Evolutionary conservation across 1,284 basidiomycete species (phyloP).

Genomic region (Trametes polyzona): DNA sequence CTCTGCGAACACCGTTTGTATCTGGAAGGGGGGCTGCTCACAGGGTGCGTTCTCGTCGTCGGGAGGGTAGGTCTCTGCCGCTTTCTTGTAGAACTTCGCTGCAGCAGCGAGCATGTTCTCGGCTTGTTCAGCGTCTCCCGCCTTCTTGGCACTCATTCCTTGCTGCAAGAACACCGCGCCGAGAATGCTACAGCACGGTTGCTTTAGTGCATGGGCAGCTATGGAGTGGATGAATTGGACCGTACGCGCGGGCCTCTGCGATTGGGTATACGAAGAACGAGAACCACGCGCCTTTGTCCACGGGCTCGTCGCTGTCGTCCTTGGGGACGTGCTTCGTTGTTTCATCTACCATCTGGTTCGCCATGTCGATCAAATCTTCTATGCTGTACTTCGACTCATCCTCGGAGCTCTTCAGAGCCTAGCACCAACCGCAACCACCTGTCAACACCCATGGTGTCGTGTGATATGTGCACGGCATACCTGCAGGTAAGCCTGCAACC

Average conservation of each 20-base stretch:
- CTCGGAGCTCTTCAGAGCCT: conserved; percentile 17
- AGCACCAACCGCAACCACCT: too few relatives aligned
- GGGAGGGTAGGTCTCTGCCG: conserved; percentile 24
- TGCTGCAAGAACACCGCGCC: conserved; percentile 24
- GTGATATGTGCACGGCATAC: neutral
- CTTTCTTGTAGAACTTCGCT: conserved; percentile 23
- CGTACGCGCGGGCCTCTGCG: conserved; percentile 27
- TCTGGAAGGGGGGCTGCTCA: conserved; percentile 1
- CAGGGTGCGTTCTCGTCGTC: conserved; percentile 27
- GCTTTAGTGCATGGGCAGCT: neutral
- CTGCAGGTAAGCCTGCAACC: conserved; percentile 36
- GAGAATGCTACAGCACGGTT: conserved; percentile 13
- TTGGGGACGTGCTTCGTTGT: conserved; percentile 21
- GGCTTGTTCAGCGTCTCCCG: conserved; percentile 15
- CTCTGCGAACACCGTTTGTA: neutral
- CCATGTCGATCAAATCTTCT: conserved; percentile 23
- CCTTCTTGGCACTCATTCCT: conserved; percentile 20
- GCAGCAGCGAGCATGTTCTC: conserved; percentile 21
- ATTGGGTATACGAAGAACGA: conserved; percentile 25
- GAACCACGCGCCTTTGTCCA: conserved; percentile 27
- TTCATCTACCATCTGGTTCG: conserved; percentile 24
- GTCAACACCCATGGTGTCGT: neutral
- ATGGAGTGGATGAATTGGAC: neutral
- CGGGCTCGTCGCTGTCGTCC: conserved; percentile 13
- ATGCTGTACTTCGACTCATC: conserved; percentile 18